Evolutionary conservation across 2,329 filamentous ascomycete species (phyloP), one percentile per base, ranked within the genome.

Genomic region (Aureobasidium sp.): DNA sequence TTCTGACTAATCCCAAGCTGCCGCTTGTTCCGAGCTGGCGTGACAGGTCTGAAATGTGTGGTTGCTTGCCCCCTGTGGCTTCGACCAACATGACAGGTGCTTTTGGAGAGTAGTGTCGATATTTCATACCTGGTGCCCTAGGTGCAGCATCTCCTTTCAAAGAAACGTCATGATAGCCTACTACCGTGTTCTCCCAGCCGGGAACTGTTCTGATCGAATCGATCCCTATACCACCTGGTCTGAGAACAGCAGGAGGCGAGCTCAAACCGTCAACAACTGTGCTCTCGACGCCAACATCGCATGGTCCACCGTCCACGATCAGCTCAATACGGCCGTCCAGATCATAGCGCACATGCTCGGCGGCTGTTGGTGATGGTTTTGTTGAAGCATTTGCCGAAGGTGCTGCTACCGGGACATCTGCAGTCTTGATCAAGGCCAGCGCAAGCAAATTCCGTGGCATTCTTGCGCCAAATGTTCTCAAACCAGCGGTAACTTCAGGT

Each of bases 111-210:
- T 99, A 99, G 73, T 99, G 94, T 71, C 94, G 90, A 73, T 99
- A 99, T 76, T 99, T 99, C 94, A 99, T 99, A 1, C 94, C 94
- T 0, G 94, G 94, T 0, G 94, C 94, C 61, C 90, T 82, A 0
- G 94, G 94, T 10, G 74, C 77, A 55, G 82, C 84, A 5, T 83
- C 87, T 45, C 64, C 55, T 25, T 83, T 80, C 68, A 90, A 84
- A 16, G 85, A 84, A 62, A 82, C 81, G 68, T 96, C 91, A 70
- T 87, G 85, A 74, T 97, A 97, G 11, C 84, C 93, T 63, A 88
- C 85, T 64, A 82, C 79, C 1, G 91, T 89, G 42, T 83, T 77
- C 71, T 91, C 87, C 93, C 94, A 99, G 0, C 93, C 93, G 0
- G 81, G 78, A 69, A 88, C 91, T 44, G 77, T 71, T 47, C 88